These are phyloP conservation scores for Penicillium sp. DNA, from an alignment of 2,329 filamentous ascomycete genomes.

Conservation along the genomic window DNA sequence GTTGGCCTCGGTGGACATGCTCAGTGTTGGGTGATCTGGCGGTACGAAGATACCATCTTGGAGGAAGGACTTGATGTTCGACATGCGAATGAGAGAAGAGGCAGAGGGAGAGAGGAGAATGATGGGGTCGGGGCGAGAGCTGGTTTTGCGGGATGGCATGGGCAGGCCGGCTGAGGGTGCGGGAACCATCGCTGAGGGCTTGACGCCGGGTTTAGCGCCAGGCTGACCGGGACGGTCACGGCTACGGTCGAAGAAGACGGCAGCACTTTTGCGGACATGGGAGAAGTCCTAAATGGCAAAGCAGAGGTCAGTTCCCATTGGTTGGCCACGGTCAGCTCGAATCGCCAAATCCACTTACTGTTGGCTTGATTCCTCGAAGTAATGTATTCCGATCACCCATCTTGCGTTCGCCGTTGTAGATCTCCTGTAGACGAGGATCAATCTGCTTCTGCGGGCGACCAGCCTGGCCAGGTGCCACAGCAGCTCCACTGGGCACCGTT, in stretches of 20 bases:
- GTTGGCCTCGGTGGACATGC: constrained; percentile 67
- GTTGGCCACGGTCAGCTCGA: neutral
- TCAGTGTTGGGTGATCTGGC: constrained; percentile 63
- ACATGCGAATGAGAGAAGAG: constrained; percentile 90
- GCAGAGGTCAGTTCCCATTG: constrained; percentile 9
- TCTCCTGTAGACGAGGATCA: constrained; percentile 80
- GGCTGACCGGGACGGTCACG: constrained; percentile 42
- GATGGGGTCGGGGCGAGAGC: constrained; percentile 72
- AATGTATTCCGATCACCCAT: constrained; percentile 92
- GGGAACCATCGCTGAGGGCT: constrained; percentile 34
- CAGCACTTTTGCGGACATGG: constrained; percentile 82
- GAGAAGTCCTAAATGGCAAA: constrained; percentile 78
- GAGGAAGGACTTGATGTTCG: constrained; percentile 93
- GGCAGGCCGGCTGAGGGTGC: constrained; percentile 43
- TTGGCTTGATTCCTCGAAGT: constrained; percentile 82
- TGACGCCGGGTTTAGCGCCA: constrained; percentile 37
- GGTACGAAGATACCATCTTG: constrained; percentile 80
- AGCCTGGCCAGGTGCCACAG: constrained; percentile 34
- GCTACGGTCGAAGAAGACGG: constrained; percentile 68
- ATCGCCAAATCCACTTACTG: constrained; percentile 54
- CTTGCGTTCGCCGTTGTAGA: constrained; percentile 87
- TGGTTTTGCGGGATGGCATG: constrained; percentile 41
- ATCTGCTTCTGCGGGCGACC: constrained; percentile 65
- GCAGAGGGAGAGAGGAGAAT: constrained; percentile 96
- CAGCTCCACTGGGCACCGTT: constrained; percentile 45